A percentile compares a stretch with the other conserved stretches of the same genome.
These are phyloP conservation scores for Kodamaea anthophila DNA, from an alignment of 1,139 yeast genomes.

Conservation along the genomic window DNA sequence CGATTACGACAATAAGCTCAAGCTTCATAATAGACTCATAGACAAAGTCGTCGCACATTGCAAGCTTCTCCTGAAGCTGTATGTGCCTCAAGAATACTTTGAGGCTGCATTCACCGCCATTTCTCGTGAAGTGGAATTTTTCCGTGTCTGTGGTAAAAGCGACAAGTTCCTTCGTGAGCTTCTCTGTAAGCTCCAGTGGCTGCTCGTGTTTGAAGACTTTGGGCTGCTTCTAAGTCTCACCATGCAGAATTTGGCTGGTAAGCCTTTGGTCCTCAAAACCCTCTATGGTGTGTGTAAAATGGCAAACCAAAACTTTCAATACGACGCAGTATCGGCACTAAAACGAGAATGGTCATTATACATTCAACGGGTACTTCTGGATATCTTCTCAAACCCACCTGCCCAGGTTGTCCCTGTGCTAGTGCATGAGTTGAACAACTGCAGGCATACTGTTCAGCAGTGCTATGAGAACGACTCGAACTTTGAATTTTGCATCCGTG, in stretches of 20 bases:
- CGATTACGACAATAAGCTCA: constrained; percentile 15
- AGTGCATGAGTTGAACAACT: constrained; percentile 5
- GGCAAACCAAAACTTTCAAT: constrained; percentile 8
- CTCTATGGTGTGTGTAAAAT: constrained; percentile 9
- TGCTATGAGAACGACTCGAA: constrained; percentile 11
- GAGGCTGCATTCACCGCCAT: constrained; percentile 11
- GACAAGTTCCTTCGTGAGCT: constrained; percentile 17
- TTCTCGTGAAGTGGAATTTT: constrained; percentile 12
- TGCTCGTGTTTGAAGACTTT: constrained; percentile 24
- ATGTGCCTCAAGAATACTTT: constrained; percentile 17
- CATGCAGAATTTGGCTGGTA: constrained; percentile 9
- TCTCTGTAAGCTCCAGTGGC: constrained; percentile 25
- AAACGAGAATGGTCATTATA: constrained; percentile 12
- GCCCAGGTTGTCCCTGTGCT: constrained; percentile 5
- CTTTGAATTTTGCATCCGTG: constrained; percentile 27
- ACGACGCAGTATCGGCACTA: constrained; percentile 10
- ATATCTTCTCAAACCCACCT: constrained; percentile 4
- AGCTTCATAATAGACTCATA: constrained; percentile 14
- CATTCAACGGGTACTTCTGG: constrained; percentile 6
- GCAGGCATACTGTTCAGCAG: no score
- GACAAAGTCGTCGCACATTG: constrained; percentile 16
- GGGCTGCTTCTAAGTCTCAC: no score
- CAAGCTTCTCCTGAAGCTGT: constrained; percentile 13
- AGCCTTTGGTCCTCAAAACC: constrained; percentile 2
- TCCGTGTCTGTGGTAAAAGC: constrained; percentile 19